Conservation (phyloP, 805 yeast species). For the Kuraishia piskuri region DNA sequence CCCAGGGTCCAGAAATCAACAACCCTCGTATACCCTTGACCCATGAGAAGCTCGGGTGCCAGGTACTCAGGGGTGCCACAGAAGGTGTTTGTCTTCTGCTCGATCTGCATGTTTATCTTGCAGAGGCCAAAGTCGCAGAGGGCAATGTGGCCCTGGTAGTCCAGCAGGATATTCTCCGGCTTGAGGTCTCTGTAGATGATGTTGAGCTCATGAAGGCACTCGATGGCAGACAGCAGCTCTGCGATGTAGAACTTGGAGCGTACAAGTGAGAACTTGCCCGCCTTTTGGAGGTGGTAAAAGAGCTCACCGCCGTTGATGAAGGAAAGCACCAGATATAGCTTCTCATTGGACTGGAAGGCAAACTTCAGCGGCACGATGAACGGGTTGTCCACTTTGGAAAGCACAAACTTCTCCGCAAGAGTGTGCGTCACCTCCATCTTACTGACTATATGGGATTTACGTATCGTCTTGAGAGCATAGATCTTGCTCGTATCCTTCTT, state of each 20-base stretch:
- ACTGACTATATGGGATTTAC: slow-evolving; percentile 91
- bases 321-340: slow-evolving; percentile 80
- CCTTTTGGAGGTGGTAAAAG: slow-evolving; percentile 87
- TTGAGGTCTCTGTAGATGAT: slow-evolving; percentile 93
- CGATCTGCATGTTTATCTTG: slow-evolving; percentile 86
- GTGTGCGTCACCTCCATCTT: slow-evolving; percentile 95
- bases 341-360: slow-evolving; percentile 95
- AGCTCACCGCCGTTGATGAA: slow-evolving; percentile 97
- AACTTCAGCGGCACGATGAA: slow-evolving; percentile 95
- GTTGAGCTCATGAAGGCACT: slow-evolving; percentile 81
- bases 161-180: slow-evolving; percentile 91
- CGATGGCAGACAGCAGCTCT: slow-evolving; percentile 87
- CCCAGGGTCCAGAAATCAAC: slow-evolving; percentile 99
- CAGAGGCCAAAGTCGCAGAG: slow-evolving; percentile 96
- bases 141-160: slow-evolving; percentile 96
- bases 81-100: slow-evolving; percentile 81
- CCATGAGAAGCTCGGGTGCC: slow-evolving; percentile 88
- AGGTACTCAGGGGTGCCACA: slow-evolving; percentile 98
- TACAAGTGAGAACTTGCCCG: slow-evolving; percentile 81
- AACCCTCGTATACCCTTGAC: slow-evolving; percentile 89
- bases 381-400: slow-evolving; percentile 89
- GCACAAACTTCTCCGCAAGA: slow-evolving; percentile 89
- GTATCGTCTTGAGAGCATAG: slow-evolving; percentile 87
- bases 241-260: slow-evolving; percentile 92
- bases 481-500: slow-evolving; percentile 92